Percentiles rank a stretch among this genome's conserved stretches.
These are phyloP conservation scores for Mitragyna speciosa DNA, from an alignment of 257 asterid species.

Conservation along the genomic window DNA sequence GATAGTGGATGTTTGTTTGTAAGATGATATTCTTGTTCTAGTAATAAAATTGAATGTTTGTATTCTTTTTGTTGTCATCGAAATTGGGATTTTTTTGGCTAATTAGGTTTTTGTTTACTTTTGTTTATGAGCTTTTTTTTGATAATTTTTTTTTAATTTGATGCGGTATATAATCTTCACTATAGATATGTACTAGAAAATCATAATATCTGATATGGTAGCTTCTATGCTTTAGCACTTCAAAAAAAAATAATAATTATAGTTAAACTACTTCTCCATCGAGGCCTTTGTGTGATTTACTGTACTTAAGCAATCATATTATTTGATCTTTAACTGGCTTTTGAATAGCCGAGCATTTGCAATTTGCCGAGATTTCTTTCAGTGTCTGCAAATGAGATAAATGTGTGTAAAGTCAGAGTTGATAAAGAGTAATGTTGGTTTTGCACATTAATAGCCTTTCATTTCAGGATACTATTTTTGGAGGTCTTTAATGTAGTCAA, in stretches of 20 bases:
- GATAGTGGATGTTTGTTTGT: too few species aligned
- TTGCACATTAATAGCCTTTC: not conserved
- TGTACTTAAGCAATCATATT: slow-evolving; percentile 23
- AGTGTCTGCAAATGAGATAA: slow-evolving; percentile 48
- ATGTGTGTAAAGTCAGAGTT: not conserved
- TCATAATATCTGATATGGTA: not conserved
- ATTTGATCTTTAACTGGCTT: slow-evolving; percentile 33
- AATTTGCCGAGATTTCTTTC: slow-evolving; percentile 49
- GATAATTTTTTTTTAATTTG: too few species aligned
- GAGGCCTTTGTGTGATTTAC: not conserved
- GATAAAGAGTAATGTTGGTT: not conserved
- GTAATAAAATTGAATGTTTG: too few species aligned
- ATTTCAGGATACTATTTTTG: slow-evolving; percentile 52
- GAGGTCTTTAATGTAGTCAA: slow-evolving; percentile 78
- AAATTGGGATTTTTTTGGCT: too few species aligned
- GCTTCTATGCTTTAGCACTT: not conserved
- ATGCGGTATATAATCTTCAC: not conserved
- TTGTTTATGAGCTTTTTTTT: too few species aligned
- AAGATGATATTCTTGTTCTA: too few species aligned
- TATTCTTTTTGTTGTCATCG: too few species aligned
- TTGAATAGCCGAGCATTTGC: slow-evolving; percentile 61
- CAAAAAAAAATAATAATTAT: not conserved
- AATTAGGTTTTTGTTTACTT: too few species aligned
- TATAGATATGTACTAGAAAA: not conserved
- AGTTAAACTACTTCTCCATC: not conserved